Evolutionary conservation across 441 rosid species (phyloP).

Genomic region (Lepidium campestre): DNA sequence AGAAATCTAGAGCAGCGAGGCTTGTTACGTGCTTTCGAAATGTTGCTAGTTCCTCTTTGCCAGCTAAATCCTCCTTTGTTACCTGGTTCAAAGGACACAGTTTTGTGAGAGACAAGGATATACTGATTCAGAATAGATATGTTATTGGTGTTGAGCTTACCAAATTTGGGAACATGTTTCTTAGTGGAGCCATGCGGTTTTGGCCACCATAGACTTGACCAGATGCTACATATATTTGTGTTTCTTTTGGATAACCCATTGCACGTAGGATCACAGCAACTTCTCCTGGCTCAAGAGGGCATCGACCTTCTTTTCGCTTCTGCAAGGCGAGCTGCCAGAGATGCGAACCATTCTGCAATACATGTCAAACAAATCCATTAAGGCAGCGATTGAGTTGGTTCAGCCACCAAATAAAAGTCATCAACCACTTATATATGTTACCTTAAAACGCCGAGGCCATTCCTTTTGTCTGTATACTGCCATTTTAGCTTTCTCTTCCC

Average conservation of each 20-base stretch:
- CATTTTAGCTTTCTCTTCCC: conserved; percentile 95
- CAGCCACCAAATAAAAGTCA: background rate
- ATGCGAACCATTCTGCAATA: conserved; percentile 89
- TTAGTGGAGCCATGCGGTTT: conserved; percentile 95
- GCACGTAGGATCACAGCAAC: conserved; percentile 96
- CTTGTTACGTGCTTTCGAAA: conserved; percentile 97
- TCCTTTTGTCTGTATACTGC: conserved; percentile 90
- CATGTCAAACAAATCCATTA: background rate
- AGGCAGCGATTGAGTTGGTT: background rate
- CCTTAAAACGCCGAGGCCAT: conserved; percentile 99
- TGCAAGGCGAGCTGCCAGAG: conserved; percentile 90
- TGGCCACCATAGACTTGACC: conserved; percentile 99
- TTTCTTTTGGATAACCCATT: conserved; percentile 97
- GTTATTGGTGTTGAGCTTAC: conserved; percentile 26
- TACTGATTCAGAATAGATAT: background rate
- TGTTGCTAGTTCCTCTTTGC: conserved; percentile 64
- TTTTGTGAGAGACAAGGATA: background rate
- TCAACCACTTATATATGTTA: background rate
- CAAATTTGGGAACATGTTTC: conserved; percentile 97
- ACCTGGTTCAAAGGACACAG: conserved; percentile 45
- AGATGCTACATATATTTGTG: conserved; percentile 98
- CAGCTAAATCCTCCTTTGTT: conserved; percentile 91
- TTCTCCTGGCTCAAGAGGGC: conserved; percentile 99
- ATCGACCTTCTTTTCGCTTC: conserved; percentile 97
- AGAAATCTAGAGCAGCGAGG: conserved; percentile 93